A percentile compares a stretch with the other conserved stretches of the same genome.
phyloP scores from a whole-genome alignment of 2,329 filamentous ascomycete species.

The Colletotrichum sp. region DNA sequence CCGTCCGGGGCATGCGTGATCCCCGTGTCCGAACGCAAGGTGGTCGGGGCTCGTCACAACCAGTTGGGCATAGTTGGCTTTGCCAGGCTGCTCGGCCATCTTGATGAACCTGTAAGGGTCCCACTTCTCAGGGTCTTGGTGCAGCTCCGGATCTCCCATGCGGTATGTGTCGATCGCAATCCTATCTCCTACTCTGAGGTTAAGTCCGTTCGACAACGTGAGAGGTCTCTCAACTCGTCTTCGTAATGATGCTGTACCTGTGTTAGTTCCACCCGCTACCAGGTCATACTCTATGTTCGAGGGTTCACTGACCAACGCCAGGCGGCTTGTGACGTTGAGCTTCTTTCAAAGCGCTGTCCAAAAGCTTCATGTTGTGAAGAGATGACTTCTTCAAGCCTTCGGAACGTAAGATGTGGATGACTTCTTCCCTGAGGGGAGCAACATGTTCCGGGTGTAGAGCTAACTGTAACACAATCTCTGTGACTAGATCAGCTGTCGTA shows the following conservation, averaged over 20 bases:
- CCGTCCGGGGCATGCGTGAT: neutral
- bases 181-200: neutral
- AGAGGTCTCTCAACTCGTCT: neutral
- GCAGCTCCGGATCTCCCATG: neutral
- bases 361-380: neutral
- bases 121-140: neutral
- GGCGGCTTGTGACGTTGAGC: neutral
- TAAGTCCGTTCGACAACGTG: neutral
- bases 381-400: neutral
- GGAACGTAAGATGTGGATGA: neutral
- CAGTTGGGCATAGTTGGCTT: neutral
- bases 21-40: neutral
- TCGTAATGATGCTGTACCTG: neutral
- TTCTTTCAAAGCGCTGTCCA: neutral
- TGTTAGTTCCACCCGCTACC: neutral
- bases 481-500: neutral
- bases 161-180: neutral
- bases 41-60: neutral
- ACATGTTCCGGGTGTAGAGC: neutral
- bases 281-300: neutral
- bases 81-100: neutral
- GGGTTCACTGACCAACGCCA: neutral
- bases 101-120: neutral
- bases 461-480: neutral
- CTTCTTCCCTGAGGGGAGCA: neutral